A percentile compares a stretch with the other conserved stretches of the same genome.
Conservation (phyloP, 2,329 filamentous ascomycete species). For the Periconia macrospinosa region DNA sequence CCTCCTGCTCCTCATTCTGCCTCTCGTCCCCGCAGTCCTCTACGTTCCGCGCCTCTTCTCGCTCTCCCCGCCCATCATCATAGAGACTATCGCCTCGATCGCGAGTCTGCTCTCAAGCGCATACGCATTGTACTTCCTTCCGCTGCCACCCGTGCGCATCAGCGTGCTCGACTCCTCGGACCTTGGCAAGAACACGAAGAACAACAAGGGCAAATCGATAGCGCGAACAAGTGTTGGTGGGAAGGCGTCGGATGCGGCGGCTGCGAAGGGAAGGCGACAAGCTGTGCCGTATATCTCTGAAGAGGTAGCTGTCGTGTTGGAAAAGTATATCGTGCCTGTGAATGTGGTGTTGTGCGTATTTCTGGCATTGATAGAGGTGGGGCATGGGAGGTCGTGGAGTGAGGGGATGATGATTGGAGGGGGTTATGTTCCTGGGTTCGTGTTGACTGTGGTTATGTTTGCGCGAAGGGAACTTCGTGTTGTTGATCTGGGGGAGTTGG, state of each 20-base stretch:
- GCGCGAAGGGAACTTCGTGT: conserved; percentile 68
- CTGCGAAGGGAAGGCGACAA: conserved; percentile 6
- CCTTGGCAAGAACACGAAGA: background rate
- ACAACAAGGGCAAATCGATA: conserved; percentile 17
- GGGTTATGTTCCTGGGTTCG: conserved; percentile 49
- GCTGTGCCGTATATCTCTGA: conserved; percentile 27
- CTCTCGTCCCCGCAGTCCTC: conserved; percentile 57
- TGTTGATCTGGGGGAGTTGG: conserved; percentile 69
- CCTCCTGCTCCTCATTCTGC: conserved; percentile 60
- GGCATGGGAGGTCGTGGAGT: conserved; percentile 22
- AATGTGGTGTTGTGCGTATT: conserved; percentile 59
- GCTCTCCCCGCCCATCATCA: conserved; percentile 31
- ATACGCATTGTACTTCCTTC: conserved; percentile 62
- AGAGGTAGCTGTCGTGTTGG: conserved; percentile 51
- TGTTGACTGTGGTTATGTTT: conserved; percentile 63
- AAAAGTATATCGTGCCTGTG: conserved; percentile 61
- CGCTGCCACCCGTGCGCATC: conserved; percentile 53
- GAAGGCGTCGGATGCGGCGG: conserved; percentile 2
- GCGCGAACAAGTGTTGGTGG: conserved; percentile 1
- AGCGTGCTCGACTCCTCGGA: conserved; percentile 10
- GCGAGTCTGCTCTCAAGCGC: conserved; percentile 65
- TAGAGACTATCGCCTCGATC: conserved; percentile 61
- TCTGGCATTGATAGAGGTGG: conserved; percentile 49
- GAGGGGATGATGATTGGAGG: conserved; percentile 36
- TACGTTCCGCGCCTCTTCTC: conserved; percentile 56